These are phyloP conservation scores for Suhomyces ambrosiae DNA, from an alignment of 1,139 yeast genomes.

Conservation along the genomic window DNA sequence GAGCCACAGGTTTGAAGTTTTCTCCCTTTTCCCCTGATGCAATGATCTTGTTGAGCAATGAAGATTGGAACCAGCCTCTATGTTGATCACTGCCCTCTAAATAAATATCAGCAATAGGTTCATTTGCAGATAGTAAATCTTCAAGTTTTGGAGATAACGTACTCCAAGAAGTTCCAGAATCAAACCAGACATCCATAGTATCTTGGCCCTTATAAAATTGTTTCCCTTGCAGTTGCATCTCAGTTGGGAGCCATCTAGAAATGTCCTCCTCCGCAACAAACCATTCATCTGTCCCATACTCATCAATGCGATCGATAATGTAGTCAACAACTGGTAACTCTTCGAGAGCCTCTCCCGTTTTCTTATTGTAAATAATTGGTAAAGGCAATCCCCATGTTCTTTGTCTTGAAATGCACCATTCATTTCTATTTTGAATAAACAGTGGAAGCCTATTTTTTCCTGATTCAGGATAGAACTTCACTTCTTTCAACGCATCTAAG, in stretches of 20 bases:
- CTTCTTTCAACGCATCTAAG: conserved; percentile 57
- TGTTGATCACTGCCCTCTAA: conserved; percentile 97
- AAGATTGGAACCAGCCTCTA: conserved; percentile 98
- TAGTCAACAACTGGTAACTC: conserved; percentile 54
- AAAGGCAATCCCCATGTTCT: conserved; percentile 99
- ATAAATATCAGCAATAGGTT: conserved; percentile 70
- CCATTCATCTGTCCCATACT: conserved; percentile 79
- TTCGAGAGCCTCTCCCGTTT: conserved; percentile 59
- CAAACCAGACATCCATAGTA: conserved; percentile 99
- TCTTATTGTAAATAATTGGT: conserved; percentile 73
- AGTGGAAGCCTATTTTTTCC: conserved; percentile 73
- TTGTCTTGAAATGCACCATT: conserved; percentile 98
- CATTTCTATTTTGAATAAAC: conserved; percentile 76
- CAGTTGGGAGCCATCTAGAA: conserved; percentile 71
- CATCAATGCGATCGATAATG: conserved; percentile 54
- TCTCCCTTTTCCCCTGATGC: conserved; percentile 37
- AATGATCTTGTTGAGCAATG: conserved; percentile 77
- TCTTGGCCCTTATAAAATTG: conserved; percentile 69
- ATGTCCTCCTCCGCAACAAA: conserved; percentile 57
- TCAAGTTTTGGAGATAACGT: conserved; percentile 49
- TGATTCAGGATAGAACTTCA: conserved; percentile 68
- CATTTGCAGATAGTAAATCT: conserved; percentile 22
- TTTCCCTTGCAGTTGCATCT: conserved; percentile 35
- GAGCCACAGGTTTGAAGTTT: conserved; percentile 54
- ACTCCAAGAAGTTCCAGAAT: conserved; percentile 94